These are phyloP conservation scores for Cryptococcus wingfieldii DNA, from an alignment of 1,284 basidiomycete genomes.

Conservation along the genomic window DNA sequence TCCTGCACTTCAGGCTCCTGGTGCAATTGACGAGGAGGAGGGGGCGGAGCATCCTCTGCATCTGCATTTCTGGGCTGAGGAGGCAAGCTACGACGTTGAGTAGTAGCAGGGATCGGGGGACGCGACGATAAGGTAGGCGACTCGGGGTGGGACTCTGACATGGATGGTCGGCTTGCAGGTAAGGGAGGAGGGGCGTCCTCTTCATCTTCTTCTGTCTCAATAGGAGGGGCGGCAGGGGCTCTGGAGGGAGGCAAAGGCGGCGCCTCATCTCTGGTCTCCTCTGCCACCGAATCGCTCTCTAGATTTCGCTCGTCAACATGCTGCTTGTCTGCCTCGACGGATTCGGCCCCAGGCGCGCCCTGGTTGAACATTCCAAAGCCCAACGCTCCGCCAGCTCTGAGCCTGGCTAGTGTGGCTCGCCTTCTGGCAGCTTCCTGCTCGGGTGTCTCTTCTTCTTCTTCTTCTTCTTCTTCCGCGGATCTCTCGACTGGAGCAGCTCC, in stretches of 20 bases:
- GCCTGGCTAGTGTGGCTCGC: constrained; percentile 42
- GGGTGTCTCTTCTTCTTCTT: constrained; percentile 41
- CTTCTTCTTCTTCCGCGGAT: neutral
- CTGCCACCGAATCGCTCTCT: constrained; percentile 14
- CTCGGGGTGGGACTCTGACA: neutral
- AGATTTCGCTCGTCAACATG: constrained; percentile 10
- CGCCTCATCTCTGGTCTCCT: constrained; percentile 9
- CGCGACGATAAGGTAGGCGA: neutral
- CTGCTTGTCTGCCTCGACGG: constrained; percentile 4
- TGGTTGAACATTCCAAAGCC: constrained; percentile 45
- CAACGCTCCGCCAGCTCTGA: constrained; percentile 44
- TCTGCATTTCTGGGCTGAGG: too few species aligned
- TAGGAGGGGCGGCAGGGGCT: constrained; percentile 11
- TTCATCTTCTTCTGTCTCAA: constrained; percentile 7
- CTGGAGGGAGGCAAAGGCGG: constrained; percentile 23
- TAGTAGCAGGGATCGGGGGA: constrained; percentile 6
- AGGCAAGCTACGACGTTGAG: too few species aligned
- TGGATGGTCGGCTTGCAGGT: constrained; percentile 16
- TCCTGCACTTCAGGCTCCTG: neutral
- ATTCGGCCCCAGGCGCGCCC: constrained; percentile 9
- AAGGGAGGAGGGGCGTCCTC: constrained; percentile 23
- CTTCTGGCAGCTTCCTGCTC: constrained; percentile 45
- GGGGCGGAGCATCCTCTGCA: too few species aligned
- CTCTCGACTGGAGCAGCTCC: neutral
- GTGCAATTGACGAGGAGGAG: neutral